Evolutionary conservation across 2,329 filamentous ascomycete species (phyloP), one percentile per base, ranked within the genome.

Genomic region (Alternaria postmessia): DNA sequence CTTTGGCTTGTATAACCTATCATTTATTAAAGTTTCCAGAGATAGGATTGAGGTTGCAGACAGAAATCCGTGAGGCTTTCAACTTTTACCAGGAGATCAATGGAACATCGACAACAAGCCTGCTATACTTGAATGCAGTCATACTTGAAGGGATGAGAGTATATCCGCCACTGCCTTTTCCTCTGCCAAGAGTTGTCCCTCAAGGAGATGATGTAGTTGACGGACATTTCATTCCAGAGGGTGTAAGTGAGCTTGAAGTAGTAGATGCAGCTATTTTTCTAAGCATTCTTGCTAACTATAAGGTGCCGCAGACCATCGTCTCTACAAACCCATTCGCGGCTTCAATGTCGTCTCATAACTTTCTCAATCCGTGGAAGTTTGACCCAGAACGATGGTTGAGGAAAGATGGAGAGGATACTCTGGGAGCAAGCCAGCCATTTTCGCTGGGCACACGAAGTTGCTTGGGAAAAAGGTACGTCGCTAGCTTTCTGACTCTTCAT

Each of bases 321-420:
- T 59, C 56, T 18, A 67, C 69, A 7, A 59, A 55, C 18, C 57
- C 68, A n/a, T 26, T 51, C 34, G 48, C 48, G 11, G 48, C 48
- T 73, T 65, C 54, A 60, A 68, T 8, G 60, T 64, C 2, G 62
- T 61, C 43, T 67, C 67, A 57, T 64, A 66, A 72, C 34, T 78
- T 71, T 48, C 44, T 53, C 9, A 36, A 68, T 8, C 62, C 64
- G 5, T n/a, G 41, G 11, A 41, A 5, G 5, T 69, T 65, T 14
- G 51, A 74, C 1, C 79, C 80, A 1, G 77, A 81, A 44, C 69
- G 80, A 9, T 82, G 78, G 77, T 57, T 80, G 1, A 53, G 65
- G 73, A 54, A 64, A 66, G 16, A 67, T 48, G 16, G 61, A 54
- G n/a, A 64, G 62, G 42, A 69, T 68, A 18, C 68, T 70, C 43